Percentiles rank a stretch among this genome's conserved stretches.
These are phyloP conservation scores for Simmondsia chinensis DNA, from an alignment of 148 eudicot species.

Conservation along the genomic window DNA sequence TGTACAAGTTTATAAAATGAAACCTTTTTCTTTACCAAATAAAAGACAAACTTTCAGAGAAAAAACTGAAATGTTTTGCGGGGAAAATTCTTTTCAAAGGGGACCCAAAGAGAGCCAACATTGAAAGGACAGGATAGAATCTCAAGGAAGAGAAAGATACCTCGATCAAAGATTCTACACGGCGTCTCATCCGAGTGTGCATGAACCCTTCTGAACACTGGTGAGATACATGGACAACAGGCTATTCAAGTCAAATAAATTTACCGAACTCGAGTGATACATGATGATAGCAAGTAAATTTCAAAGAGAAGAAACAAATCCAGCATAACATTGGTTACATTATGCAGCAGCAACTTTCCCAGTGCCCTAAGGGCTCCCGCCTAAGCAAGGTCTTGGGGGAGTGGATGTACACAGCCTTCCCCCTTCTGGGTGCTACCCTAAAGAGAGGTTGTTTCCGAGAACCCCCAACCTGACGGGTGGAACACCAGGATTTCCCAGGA, in stretches of 20 bases:
- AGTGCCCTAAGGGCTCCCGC: no score
- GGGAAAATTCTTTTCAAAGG: not conserved
- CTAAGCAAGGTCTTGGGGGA: no score
- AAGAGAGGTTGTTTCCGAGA: no score
- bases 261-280: not conserved
- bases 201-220: slow-evolving; percentile 99
- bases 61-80: not conserved
- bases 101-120: not conserved
- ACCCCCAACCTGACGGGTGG: no score
- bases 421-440: no score
- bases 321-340: no score
- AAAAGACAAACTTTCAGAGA: no score
- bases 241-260: slow-evolving; percentile 5
- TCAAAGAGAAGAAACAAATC: not conserved
- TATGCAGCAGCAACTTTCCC: no score
- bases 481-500: no score
- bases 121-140: not conserved
- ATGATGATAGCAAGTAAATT: not conserved
- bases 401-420: no score
- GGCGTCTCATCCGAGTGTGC: slow-evolving; percentile 99
- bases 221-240: not conserved
- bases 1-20: no score
- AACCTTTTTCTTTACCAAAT: no score
- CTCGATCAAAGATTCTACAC: slow-evolving; percentile 93
- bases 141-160: slow-evolving; percentile 25